These are phyloP conservation scores for Colletotrichum tabaci DNA, from an alignment of 2,329 filamentous ascomycete species.

Conservation along the genomic window DNA sequence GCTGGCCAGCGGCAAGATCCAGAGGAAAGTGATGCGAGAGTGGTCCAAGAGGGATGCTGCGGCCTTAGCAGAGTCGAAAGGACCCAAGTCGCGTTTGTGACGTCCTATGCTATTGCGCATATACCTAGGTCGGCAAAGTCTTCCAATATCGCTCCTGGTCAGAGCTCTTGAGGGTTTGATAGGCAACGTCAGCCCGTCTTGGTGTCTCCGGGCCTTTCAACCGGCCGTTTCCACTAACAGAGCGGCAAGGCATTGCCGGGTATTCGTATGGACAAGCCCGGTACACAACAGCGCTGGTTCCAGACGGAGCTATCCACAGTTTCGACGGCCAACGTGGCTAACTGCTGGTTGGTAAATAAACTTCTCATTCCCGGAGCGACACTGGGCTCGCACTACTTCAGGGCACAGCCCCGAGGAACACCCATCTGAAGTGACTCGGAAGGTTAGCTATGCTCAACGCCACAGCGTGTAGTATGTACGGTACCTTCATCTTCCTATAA, in stretches of 20 bases:
- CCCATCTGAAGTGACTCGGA: not conserved
- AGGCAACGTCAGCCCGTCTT: not conserved
- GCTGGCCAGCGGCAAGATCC: slow-evolving; percentile 71
- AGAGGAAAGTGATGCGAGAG: slow-evolving; percentile 68
- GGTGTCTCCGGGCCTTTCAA: not conserved
- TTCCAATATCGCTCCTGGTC: not conserved
- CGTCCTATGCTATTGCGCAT: not conserved
- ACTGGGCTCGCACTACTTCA: not conserved
- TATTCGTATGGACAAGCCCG: not conserved
- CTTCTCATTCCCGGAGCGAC: not conserved
- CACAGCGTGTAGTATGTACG: not conserved
- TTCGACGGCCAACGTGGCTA: not conserved
- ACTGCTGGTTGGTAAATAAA: not conserved
- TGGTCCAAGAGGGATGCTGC: slow-evolving; percentile 69
- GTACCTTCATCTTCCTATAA: not conserved
- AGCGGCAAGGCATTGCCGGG: not conserved
- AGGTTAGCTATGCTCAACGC: not conserved
- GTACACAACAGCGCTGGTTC: not conserved
- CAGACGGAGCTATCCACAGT: not conserved
- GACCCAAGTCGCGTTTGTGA: slow-evolving; percentile 36
- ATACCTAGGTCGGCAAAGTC: not conserved
- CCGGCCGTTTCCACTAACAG: not conserved
- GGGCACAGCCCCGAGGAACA: not conserved
- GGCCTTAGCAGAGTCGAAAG: slow-evolving; percentile 45
- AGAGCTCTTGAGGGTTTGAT: not conserved